These are phyloP conservation scores for Rutstroemia sp. DNA, from an alignment of 2,329 filamentous ascomycete genomes.

Conservation along the genomic window DNA sequence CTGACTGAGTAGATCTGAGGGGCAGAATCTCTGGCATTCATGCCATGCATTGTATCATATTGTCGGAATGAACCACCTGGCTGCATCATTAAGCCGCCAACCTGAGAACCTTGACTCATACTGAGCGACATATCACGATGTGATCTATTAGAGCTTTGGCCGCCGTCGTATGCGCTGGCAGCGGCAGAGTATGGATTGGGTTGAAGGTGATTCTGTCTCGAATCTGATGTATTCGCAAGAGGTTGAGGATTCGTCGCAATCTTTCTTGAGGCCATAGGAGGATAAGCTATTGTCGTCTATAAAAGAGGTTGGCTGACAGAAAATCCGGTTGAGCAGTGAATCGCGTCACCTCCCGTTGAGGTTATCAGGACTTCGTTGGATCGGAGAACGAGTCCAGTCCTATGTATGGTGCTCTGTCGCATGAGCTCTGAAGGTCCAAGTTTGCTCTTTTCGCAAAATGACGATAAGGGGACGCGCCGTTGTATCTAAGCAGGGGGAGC, in stretches of 20 bases:
- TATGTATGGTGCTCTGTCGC: background rate
- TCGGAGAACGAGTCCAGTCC: background rate
- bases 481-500: constrained; percentile 7
- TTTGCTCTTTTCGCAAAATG: constrained; percentile 7
- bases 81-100: constrained; percentile 29
- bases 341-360: constrained; percentile 9
- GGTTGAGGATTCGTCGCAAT: constrained; percentile 23
- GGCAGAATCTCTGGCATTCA: constrained; percentile 23
- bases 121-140: constrained; percentile 28
- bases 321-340: background rate
- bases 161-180: constrained; percentile 18
- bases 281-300: constrained; percentile 1
- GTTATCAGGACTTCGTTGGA: background rate
- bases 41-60: constrained; percentile 22
- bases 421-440: background rate
- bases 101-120: constrained; percentile 29
- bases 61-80: constrained; percentile 25
- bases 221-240: constrained; percentile 24
- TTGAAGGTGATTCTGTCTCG: constrained; percentile 24
- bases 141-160: constrained; percentile 14
- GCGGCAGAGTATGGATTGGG: constrained; percentile 16
- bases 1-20: constrained; percentile 58
- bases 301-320: background rate
- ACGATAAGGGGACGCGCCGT: constrained; percentile 18
- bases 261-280: constrained; percentile 20